Base-by-base conservation (phyloP, 768 basidiomycete genomes). In the Paxillus ammoniavirescens region DNA sequence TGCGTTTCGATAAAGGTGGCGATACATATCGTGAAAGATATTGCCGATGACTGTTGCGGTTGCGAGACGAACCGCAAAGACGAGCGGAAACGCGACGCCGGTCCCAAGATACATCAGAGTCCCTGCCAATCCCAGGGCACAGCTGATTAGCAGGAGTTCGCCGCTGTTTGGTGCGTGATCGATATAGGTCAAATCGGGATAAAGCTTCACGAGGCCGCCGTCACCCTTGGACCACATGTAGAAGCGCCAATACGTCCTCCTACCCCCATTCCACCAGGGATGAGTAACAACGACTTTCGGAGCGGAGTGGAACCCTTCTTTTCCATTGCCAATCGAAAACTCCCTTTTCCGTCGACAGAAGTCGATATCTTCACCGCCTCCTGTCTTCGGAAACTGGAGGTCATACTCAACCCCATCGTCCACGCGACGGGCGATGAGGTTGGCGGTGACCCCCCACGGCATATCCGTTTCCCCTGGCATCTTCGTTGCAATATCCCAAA, bases 391-490 rank as follows among this genome's bases (percentile, higher is more conserved):
- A 57, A 82, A 84, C 5, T 61, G 62, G n/a, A 72, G 61, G 56
- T 77, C 72, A 59, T 72, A 86, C 38, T 61, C 58, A n/a, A 83
- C 72, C 0, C 69, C 73, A 43, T 83, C 81, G 2, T 70, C 58
- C 33, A 71, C 62, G 26, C 80, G 76, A 3, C 80, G 76, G 5
- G 72, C 72, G 21, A 83, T 77, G 15, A 84, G 73, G 58, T 83
- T 84, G 0, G 82, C 82, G 0, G 84, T 83, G 2, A 83, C 81
- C 2, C 84, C 83, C 83, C 84, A 85, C 0, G 83, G 82, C 36
- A 84, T 61, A 49, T 83, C 80, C 1, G 52, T 60, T 40, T 68
- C 66, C 2, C 62, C 57, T 0, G 63, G 45, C 53, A 78, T 72
- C 62, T 83, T 83, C 8, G 61, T 59, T 0, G 83, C 79, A 45